Evolutionary conservation across 371 early-diverging fungal species (phyloP), one percentile per base, ranked within the genome.

Genomic region (Funneliformis caledonium): DNA sequence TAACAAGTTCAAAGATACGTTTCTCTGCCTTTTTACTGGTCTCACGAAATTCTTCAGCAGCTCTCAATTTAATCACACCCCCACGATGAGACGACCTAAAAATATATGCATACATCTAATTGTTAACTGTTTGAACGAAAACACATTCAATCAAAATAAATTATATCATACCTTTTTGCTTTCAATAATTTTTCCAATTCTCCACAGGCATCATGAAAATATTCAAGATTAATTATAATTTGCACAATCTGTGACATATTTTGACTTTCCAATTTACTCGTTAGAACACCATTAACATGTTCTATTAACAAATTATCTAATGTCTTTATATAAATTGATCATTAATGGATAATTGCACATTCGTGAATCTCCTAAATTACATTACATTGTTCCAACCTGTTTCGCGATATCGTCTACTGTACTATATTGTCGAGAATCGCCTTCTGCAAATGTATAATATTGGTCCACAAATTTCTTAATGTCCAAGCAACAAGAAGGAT

Each of bases 341-440:
- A 45, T 72, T 37, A 64, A 33, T 22, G 73, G 37, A 56, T 56
- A n/a, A 12, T 43, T 62, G 14, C 14, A 4, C 26, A 45, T 52
- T 52, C 16, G 16, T 26, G 2, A 4, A 10, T 6, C 2, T n/a
- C 19, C 14, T 61, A 14, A 80, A 37, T 11, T 42, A 56, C 6
- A n/a, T 16, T 56, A 56, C 14, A 10, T 56, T 11, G 1, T 42
- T 33, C 80, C n/a, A 80, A 91, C 93, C 85, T 93, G 94, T 84
- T 94, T 94, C 74, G 95, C 86, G 69, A 96, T 89, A 80, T 96
- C 96, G 83, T 95, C 96, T 92, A 96, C 94, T 81, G 95, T 95
- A 82, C 92, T 93, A 78, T 93, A 92, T 48, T 94, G 92, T 81
- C 94, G 94, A 45, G 92, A 89, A 75, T 95, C 96, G 0, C 95